These are phyloP conservation scores for Lasiosphaeriaceae sp. DNA, from an alignment of 495 filamentous ascomycete genomes.

Conservation along the genomic window DNA sequence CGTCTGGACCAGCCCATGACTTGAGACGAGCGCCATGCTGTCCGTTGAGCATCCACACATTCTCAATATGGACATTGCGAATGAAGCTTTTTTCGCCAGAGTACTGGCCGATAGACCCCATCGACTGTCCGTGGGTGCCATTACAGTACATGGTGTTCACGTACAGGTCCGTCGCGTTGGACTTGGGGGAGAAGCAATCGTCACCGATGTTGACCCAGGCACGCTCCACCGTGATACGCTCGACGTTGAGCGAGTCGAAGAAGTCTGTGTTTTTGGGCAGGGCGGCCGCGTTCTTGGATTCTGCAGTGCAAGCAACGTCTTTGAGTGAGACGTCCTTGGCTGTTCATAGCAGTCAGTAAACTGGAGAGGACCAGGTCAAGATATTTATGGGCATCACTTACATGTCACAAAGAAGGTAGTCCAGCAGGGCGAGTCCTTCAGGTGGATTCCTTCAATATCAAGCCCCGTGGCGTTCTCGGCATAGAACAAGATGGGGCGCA, in stretches of 20 bases:
- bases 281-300: constrained; percentile 48
- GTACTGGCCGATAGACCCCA: constrained; percentile 58
- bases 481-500: constrained; percentile 54
- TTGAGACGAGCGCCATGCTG: constrained; percentile 56
- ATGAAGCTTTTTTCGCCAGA: constrained; percentile 49
- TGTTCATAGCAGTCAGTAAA: too few relatives aligned
- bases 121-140: constrained; percentile 53
- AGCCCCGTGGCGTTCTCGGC: constrained; percentile 55
- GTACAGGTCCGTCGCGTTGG: constrained; percentile 54
- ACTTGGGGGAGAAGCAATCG: constrained; percentile 58
- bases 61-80: constrained; percentile 52
- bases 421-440: constrained; percentile 58
- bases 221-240: constrained; percentile 47
- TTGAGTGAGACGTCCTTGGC: constrained; percentile 49
- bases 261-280: constrained; percentile 56
- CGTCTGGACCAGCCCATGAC: constrained; percentile 49
- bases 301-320: constrained; percentile 50
- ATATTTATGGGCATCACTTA: constrained; percentile 11
- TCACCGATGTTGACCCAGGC: constrained; percentile 52
- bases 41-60: constrained; percentile 53
- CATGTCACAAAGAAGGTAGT: constrained; percentile 54
- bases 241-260: constrained; percentile 51
- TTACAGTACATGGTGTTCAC: constrained; percentile 58
- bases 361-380: too few relatives aligned
- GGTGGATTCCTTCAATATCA: constrained; percentile 51